Base-by-base conservation (phyloP, 2,329 filamentous ascomycete species). In the Colletotrichum sp. region DNA sequence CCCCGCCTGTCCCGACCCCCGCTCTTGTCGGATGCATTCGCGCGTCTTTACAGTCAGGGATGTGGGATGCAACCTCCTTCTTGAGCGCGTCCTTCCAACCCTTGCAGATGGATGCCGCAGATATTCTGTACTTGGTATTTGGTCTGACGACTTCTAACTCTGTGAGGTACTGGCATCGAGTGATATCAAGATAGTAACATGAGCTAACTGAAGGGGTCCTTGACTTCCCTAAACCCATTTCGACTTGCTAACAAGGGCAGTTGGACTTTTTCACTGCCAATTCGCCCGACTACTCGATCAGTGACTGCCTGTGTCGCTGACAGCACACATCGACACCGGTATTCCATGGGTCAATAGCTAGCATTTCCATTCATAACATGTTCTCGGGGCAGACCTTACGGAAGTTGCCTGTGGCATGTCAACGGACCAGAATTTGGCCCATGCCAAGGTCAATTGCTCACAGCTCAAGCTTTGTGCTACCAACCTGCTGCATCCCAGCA, bases 41-140 rank as follows among this genome's bases (percentile, higher is more conserved):
- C 67, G 66, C 69, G 39, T 57, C 59, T 21, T 26, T 13, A 26
- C 26, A 15, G 69, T 55, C 72, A 75, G 62, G 69, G 72, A 67
- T 75, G 69, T 74, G 71, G 39, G 44, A 64, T 71, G 67, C 57
- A 71, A 62, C 55, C 59, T 36, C 49, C 34, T 57, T 52, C 44
- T 52, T 21, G 44, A 52, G 44, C 62, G 62, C 30, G 26, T 30
- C 26, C 36, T 16, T 32, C 59, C 18, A 24, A 13, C 36, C 36
- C 72, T 75, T 75, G 69, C 69, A 72, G 36, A 30, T 18, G 30
- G 26, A 55, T 34, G 34, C 24, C 18, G 24, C 26, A 59, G 55
- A 24, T 16, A 9, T 26, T 59, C 13, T 24, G 9, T 18, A 24
- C 55, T 16, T 24, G 55, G 21, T 16, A 16, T 59, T 28, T 26